phyloP scores from a whole-genome alignment of 2,329 filamentous ascomycete species.

The Colletotrichum musae region DNA sequence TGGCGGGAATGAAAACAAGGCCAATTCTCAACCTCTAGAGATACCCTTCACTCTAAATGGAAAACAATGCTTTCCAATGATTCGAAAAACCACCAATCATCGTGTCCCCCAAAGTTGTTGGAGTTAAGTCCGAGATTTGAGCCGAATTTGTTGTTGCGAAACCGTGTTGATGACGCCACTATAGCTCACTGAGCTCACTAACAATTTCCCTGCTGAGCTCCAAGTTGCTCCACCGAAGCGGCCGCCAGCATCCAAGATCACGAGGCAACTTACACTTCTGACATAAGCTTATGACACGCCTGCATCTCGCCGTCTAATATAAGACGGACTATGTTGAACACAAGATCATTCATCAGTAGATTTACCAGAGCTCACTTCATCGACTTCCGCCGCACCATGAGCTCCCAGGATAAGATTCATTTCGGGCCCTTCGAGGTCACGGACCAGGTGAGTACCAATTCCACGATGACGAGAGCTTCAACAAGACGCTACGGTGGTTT shows the following conservation, averaged over 20 bases:
- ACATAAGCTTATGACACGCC: background rate
- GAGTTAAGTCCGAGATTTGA: no score
- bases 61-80: background rate
- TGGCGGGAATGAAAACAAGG: conserved; percentile 16
- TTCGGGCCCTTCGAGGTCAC: conserved; percentile 86
- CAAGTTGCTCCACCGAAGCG: conserved; percentile 18
- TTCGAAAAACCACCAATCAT: no score
- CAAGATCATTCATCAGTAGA: background rate
- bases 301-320: background rate
- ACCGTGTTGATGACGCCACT: conserved; percentile 39
- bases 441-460: conserved; percentile 69
- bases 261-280: background rate
- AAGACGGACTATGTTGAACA: conserved; percentile 16
- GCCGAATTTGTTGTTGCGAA: background rate
- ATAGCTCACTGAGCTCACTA: conserved; percentile 12
- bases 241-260: background rate
- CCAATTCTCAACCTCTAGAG: background rate
- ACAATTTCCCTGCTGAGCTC: conserved; percentile 25
- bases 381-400: conserved; percentile 45
- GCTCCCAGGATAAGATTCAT: conserved; percentile 59
- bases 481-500: no score
- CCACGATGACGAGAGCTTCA: background rate
- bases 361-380: conserved; percentile 6
- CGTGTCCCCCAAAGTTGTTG: no score
- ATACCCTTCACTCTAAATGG: background rate